Base-by-base conservation (phyloP, 1,139 yeast species). In the Blastobotrys arbuscula region DNA sequence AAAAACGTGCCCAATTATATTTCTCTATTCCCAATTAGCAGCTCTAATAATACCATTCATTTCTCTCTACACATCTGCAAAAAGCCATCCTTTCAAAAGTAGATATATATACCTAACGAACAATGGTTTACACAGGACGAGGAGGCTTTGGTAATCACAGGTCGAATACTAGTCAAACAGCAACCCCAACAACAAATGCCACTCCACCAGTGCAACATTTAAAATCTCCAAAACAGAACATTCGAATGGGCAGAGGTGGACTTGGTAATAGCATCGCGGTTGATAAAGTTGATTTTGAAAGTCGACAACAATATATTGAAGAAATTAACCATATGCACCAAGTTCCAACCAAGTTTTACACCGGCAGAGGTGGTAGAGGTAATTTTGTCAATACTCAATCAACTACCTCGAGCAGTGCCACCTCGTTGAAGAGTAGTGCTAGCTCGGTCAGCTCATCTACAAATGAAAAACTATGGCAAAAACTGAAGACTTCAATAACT, bases 321-420 rank as follows among this genome's bases (percentile, higher is more conserved):
- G 70, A 67, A 50, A 68, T 63, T 31, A 57, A 63, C 50, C 51
- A 58, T 34, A 67, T 68, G 21, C 39, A 64, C 61, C 42, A 59
- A 57, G 13, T 67, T 57, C 49, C 68, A 68, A 54, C 56, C 19
- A 52, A 61, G 6, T 68, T 63, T 56, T 56, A 65, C 44, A 65
- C 68, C 26, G 72, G 72, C 21, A 59, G 72, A 7, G 71, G 72
- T 30, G 72, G 72, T 12, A 45, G 59, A 6, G 72, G 72, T 35
- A 68, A 68, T 57, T 56, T 62, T 49, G 59, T 64, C 19, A 24
- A 37, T 38, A 47, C 41, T 15, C 35, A 39, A 15, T 26, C 35
- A n/a, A 13, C 26, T 26, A 18, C 31, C 20, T 20, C 30, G 21
- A 21, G 38, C 6, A 30, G 40, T 34, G 21, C 23, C 36, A 18